Conservation (phyloP, 208 protist species). For the Acanthamoeba castellanii region DNA sequence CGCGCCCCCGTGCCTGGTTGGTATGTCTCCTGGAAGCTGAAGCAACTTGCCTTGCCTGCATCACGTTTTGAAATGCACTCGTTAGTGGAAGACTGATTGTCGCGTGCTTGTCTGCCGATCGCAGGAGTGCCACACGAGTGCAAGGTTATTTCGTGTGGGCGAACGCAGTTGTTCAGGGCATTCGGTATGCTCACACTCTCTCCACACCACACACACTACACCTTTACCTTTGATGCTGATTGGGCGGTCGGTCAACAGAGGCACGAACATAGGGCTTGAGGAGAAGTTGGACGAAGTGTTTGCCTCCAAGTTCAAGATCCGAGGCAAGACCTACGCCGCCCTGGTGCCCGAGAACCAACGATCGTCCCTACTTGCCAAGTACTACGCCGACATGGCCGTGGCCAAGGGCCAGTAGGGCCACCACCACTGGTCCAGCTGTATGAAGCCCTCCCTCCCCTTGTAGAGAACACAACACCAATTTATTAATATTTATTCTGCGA, state of each 20-base stretch:
- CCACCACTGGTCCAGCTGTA: neutral
- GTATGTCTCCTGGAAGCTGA: neutral
- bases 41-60: neutral
- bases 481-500: too few relatives aligned
- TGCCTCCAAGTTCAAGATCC: constrained; percentile 60
- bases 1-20: constrained; percentile 40
- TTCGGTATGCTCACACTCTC: neutral
- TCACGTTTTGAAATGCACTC: neutral
- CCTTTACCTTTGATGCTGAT: neutral
- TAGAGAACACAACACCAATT: too few relatives aligned
- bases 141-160: constrained; percentile 85
- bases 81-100: neutral
- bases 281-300: constrained; percentile 75
- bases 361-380: constrained; percentile 59
- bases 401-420: neutral
- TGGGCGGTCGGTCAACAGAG: neutral
- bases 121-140: constrained; percentile 65
- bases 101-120: neutral
- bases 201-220: neutral
- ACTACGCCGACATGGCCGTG: constrained; percentile 66
- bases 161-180: neutral
- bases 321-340: constrained; percentile 66
- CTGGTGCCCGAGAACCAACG: constrained; percentile 56
- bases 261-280: constrained; percentile 77
- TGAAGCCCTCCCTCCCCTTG: neutral